phyloP scores from a whole-genome alignment of 192 early-diverging fungal genomes.

The Funneliformis geosporum region DNA sequence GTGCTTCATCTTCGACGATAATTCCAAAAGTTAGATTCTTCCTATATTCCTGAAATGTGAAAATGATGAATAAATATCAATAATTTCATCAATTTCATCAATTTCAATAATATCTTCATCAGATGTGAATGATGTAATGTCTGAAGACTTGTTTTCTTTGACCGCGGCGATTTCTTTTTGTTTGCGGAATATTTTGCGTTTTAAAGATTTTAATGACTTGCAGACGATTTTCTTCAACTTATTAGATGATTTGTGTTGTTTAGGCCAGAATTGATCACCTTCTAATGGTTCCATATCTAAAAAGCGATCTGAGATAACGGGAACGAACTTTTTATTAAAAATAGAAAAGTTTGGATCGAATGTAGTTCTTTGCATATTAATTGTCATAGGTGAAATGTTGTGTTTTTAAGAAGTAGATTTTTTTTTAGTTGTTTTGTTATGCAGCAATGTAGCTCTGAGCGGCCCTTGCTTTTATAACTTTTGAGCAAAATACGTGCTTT shows the following conservation, averaged over 20 bases:
- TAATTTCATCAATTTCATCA: not conserved
- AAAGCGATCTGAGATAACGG: not conserved
- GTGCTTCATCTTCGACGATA: too few relatives aligned
- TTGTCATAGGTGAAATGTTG: too few relatives aligned
- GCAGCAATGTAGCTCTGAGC: too few relatives aligned
- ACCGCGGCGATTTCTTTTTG: not conserved
- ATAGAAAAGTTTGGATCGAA: not conserved
- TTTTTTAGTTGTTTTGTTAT: too few relatives aligned
- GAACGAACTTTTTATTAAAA: not conserved
- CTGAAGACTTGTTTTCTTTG: not conserved
- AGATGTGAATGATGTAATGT: not conserved
- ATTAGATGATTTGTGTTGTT: not conserved
- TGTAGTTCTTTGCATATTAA: not conserved
- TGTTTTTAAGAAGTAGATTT: too few relatives aligned
- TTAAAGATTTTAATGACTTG: not conserved
- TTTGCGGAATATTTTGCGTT: not conserved
- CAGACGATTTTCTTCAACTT: not conserved
- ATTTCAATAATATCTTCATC: not conserved
- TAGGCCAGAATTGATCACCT: not conserved
- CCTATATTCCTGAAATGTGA: too few relatives aligned
- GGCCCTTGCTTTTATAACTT: too few relatives aligned
- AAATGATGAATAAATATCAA: not conserved
- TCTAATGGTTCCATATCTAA: not conserved
- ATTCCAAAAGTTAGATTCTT: too few relatives aligned
- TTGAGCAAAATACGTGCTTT: too few relatives aligned